phyloP scores from a whole-genome alignment of 169 alveolate species.

The Babesia ovata region DNA sequence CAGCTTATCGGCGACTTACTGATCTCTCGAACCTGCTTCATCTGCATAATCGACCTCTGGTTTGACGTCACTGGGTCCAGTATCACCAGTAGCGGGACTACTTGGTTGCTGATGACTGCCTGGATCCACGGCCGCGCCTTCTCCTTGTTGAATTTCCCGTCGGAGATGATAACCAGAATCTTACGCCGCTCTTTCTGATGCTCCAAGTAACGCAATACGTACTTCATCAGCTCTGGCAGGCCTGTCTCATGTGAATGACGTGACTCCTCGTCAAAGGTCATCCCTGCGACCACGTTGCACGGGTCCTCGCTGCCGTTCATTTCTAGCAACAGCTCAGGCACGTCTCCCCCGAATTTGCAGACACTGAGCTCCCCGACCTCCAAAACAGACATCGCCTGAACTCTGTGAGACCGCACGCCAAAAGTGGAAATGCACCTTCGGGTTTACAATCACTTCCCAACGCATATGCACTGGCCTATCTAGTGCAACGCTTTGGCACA shows the following conservation, averaged over 20 bases:
- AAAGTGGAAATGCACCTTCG: constrained; percentile 17
- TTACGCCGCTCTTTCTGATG: constrained; percentile 20
- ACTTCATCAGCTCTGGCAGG: constrained; percentile 65
- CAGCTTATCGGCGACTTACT: constrained; percentile 79
- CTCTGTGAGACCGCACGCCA: background rate
- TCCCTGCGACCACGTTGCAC: constrained; percentile 55
- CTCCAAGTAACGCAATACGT: constrained; percentile 26
- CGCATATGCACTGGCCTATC: constrained; percentile 85
- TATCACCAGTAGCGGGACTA: constrained; percentile 87
- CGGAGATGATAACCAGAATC: constrained; percentile 87
- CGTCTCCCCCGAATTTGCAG: constrained; percentile 73
- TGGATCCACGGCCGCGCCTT: constrained; percentile 86
- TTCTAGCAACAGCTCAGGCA: constrained; percentile 61
- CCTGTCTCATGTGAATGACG: constrained; percentile 72
- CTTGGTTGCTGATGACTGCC: constrained; percentile 83
- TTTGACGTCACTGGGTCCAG: constrained; percentile 80
- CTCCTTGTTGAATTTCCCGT: constrained; percentile 96
- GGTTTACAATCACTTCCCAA: constrained; percentile 76
- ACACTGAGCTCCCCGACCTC: constrained; percentile 83
- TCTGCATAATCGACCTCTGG: constrained; percentile 63
- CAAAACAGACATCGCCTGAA: constrained; percentile 52
- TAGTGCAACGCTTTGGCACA: constrained; percentile 83
- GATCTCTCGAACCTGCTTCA: constrained; percentile 65
- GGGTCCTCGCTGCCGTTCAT: constrained; percentile 52
- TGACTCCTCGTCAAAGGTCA: constrained; percentile 83